Evolutionary conservation across 345 rosid species (phyloP).

Genomic region (Corchorus capsularis): DNA sequence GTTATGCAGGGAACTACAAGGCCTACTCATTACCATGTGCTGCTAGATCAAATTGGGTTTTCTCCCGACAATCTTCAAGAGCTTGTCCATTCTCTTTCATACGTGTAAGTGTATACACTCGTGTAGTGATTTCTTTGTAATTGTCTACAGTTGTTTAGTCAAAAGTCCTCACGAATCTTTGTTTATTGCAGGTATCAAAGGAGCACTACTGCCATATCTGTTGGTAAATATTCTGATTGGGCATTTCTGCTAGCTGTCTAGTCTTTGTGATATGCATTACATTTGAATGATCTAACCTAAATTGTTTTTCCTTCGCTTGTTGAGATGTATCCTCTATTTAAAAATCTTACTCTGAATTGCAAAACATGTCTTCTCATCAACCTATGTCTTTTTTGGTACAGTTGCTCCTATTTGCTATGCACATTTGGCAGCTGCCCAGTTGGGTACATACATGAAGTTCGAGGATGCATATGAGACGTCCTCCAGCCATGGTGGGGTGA

Average conservation of each 20-base stretch:
- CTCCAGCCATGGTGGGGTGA: conserved; percentile 52
- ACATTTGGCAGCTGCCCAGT: conserved; percentile 59
- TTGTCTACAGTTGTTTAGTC: neutral
- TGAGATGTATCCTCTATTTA: neutral
- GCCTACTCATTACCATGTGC: conserved; percentile 77
- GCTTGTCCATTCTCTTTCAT: conserved; percentile 71
- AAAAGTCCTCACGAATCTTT: neutral
- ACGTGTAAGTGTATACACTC: conserved; percentile 46
- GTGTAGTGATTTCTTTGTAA: neutral
- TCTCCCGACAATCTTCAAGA: conserved; percentile 71
- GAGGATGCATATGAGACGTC: conserved; percentile 60
- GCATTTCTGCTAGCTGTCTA: too few relatives aligned
- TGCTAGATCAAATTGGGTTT: conserved; percentile 65
- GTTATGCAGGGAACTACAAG: conserved; percentile 63
- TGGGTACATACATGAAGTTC: conserved; percentile 51
- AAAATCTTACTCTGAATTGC: too few relatives aligned
- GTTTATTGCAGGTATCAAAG: conserved; percentile 67
- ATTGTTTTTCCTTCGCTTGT: neutral
- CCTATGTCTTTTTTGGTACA: conserved; percentile 13
- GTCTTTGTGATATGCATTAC: too few relatives aligned
- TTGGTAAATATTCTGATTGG: conserved; percentile 44
- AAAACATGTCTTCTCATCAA: too few relatives aligned
- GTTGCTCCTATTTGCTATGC: conserved; percentile 72
- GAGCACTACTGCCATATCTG: conserved; percentile 89
- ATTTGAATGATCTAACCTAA: neutral